Evolutionary conservation across 768 basidiomycete genomes (phyloP).

Genomic region (Leucocoprinus leucothites): DNA sequence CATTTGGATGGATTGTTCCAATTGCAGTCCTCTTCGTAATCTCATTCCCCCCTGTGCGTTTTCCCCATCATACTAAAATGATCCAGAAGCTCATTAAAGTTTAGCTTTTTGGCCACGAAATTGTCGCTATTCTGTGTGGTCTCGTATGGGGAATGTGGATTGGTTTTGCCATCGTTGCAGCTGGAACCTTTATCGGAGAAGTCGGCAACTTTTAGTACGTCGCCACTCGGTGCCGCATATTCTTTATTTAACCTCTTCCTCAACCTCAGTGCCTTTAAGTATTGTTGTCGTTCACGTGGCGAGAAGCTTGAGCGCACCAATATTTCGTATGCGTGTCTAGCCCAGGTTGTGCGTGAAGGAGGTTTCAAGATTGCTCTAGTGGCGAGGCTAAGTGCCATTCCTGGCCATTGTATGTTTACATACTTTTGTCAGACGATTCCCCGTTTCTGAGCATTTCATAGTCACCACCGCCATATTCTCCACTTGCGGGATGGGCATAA

Average conservation of each 20-base stretch:
- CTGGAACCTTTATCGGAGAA: constrained; percentile 83
- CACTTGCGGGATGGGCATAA: constrained; percentile 83
- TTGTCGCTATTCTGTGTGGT: constrained; percentile 84
- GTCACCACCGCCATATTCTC: constrained; percentile 88
- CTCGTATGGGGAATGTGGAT: constrained; percentile 87
- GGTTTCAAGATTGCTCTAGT: constrained; percentile 84
- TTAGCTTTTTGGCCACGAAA: constrained; percentile 89
- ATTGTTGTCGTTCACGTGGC: constrained; percentile 70
- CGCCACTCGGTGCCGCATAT: background rate
- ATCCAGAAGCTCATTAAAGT: background rate
- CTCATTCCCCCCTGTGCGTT: constrained; percentile 76
- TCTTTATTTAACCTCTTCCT: background rate
- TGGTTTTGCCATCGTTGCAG: constrained; percentile 84
- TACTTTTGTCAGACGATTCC: background rate
- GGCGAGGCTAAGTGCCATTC: constrained; percentile 78
- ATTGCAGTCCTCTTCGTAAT: constrained; percentile 80
- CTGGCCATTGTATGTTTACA: constrained; percentile 68
- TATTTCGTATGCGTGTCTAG: constrained; percentile 58
- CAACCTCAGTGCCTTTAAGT: constrained; percentile 70
- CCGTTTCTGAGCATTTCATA: constrained; percentile 22
- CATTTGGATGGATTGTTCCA: constrained; percentile 72
- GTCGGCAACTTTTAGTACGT: constrained; percentile 84
- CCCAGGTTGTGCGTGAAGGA: constrained; percentile 76
- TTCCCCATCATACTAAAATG: background rate
- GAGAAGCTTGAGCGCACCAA: constrained; percentile 66